A percentile compares a stretch with the other conserved stretches of the same genome.
These are phyloP conservation scores for Hymenoscyphus infarciens DNA, from an alignment of 2,329 filamentous ascomycete species.

Conservation along the genomic window DNA sequence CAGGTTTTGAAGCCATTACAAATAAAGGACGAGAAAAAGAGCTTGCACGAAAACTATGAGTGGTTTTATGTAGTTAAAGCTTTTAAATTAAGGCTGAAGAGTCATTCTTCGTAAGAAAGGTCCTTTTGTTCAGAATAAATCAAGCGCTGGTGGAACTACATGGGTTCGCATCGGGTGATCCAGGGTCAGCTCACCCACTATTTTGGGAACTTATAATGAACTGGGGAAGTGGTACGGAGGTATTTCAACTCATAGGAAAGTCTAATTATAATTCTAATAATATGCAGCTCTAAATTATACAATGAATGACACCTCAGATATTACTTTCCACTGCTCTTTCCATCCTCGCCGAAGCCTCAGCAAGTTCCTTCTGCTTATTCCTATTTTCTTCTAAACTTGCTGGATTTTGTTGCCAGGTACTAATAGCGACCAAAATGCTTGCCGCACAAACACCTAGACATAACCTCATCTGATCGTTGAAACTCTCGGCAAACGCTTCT, in stretches of 20 bases:
- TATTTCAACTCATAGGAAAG: too few species aligned
- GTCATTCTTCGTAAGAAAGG: neutral
- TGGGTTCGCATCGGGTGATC: too few species aligned
- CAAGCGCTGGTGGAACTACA: too few species aligned
- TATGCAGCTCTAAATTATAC: too few species aligned
- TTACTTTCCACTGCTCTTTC: too few species aligned
- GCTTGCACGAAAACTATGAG: neutral
- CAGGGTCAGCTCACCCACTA: too few species aligned
- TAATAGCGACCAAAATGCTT: slow-evolving; percentile 3
- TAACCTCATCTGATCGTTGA: slow-evolving; percentile 7
- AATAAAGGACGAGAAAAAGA: neutral
- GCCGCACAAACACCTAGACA: slow-evolving; percentile 2
- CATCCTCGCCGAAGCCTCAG: neutral
- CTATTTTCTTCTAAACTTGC: slow-evolving; percentile 1
- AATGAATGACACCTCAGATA: too few species aligned
- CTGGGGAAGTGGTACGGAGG: too few species aligned
- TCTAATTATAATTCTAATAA: too few species aligned
- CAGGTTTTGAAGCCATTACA: neutral
- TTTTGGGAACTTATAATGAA: too few species aligned
- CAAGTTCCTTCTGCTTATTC: neutral
- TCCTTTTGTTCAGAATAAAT: too few species aligned
- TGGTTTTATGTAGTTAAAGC: neutral
- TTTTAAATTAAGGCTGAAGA: neutral
- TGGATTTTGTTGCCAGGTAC: slow-evolving; percentile 5
- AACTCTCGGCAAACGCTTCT: neutral